phyloP scores from a whole-genome alignment of 345 rosid genomes.

The Dipteronia dyeriana region DNA sequence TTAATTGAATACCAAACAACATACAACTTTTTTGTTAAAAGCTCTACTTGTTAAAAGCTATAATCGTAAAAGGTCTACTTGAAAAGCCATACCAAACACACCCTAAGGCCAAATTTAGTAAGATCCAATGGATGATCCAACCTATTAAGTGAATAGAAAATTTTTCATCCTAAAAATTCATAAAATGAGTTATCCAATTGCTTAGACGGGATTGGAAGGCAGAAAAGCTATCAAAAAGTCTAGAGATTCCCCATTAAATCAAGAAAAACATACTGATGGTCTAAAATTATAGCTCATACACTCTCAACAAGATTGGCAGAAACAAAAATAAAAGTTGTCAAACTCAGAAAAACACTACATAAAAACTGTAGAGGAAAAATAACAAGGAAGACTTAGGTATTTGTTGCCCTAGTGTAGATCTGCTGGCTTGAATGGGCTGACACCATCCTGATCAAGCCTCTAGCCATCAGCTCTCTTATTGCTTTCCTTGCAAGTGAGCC shows the following conservation, averaged over 20 bases:
- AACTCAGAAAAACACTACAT: not conserved
- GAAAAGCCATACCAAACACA: no score
- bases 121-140: not conserved
- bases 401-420: constrained; percentile 43
- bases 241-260: not conserved
- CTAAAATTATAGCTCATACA: not conserved
- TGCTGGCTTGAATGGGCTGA: constrained; percentile 42
- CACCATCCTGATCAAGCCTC: constrained; percentile 42
- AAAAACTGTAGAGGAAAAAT: not conserved
- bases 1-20: no score
- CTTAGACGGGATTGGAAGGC: not conserved
- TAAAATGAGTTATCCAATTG: not conserved
- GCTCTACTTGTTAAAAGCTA: no score
- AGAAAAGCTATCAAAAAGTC: not conserved
- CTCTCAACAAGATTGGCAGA: not conserved
- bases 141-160: not conserved
- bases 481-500: constrained; percentile 44
- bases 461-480: constrained; percentile 38
- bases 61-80: no score
- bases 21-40: no score
- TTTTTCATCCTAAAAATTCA: not conserved
- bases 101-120: not conserved
- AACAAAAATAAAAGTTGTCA: not conserved
- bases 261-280: not conserved
- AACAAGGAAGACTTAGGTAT: constrained; percentile 20